Evolutionary conservation across 78 protist species (phyloP).

Genomic region (Chrysochromulina parva): DNA sequence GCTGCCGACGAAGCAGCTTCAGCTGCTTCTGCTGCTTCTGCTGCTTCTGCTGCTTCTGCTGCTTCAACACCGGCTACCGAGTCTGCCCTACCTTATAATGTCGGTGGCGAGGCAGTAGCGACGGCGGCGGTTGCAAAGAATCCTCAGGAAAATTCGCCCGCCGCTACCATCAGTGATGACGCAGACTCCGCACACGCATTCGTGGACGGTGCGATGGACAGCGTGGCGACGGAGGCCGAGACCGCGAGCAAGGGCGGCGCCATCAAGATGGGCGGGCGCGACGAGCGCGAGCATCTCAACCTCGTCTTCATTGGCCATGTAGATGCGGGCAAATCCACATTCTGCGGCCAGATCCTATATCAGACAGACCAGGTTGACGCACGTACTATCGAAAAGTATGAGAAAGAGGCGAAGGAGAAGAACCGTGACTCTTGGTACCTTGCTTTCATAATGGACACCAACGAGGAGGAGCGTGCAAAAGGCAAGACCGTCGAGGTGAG

Average conservation of each 20-base stretch:
- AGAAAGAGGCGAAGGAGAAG: conserved; percentile 91
- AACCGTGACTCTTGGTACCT: conserved; percentile 91
- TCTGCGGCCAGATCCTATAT: conserved; percentile 38
- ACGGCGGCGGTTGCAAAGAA: background rate
- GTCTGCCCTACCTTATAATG: background rate
- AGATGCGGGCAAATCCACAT: conserved; percentile 64
- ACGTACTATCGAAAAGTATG: conserved; percentile 93
- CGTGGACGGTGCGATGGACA: too few relatives aligned
- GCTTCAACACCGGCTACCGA: background rate
- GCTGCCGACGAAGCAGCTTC: background rate
- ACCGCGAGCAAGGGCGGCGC: too few relatives aligned
- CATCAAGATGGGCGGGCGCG: too few relatives aligned
- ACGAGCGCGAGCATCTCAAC: conserved; percentile 66
- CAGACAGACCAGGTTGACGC: conserved; percentile 80
- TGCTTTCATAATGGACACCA: conserved; percentile 92
- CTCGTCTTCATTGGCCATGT: conserved; percentile 95
- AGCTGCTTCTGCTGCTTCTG: background rate
- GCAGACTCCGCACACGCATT: too few relatives aligned
- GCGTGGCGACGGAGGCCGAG: too few relatives aligned
- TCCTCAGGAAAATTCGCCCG: background rate
- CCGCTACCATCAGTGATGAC: too few relatives aligned
- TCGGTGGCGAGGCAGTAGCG: background rate
- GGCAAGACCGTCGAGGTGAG: conserved; percentile 54
- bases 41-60: too few relatives aligned
- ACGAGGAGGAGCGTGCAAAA: conserved; percentile 93